phyloP scores from a whole-genome alignment of 441 rosid genomes.

The Mallotus japonicus region DNA sequence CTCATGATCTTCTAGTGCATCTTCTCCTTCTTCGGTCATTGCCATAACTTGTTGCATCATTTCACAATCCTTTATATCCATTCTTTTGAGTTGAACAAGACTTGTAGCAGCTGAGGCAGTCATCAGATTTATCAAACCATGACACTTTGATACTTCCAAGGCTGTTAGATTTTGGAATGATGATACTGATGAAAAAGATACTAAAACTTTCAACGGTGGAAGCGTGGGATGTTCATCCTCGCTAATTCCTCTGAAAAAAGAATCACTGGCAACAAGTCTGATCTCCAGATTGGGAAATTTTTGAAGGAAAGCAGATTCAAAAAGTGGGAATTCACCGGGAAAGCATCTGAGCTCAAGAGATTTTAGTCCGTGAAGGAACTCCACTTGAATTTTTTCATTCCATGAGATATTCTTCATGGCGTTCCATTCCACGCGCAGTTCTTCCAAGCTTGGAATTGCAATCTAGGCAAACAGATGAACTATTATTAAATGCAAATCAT shows the following conservation, averaged over 20 bases:
- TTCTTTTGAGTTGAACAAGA: constrained; percentile 21
- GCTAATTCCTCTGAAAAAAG: constrained; percentile 3
- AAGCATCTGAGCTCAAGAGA: neutral
- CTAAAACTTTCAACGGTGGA: constrained; percentile 11
- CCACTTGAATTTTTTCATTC: constrained; percentile 2
- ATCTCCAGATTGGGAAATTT: constrained; percentile 3
- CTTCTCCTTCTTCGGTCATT: neutral
- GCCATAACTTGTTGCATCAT: constrained; percentile 22
- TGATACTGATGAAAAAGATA: constrained; percentile 16
- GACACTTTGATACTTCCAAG: too few relatives aligned
- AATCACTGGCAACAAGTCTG: constrained; percentile 2
- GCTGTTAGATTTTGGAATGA: too few relatives aligned
- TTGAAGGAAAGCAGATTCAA: constrained; percentile 6
- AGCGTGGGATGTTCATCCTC: neutral
- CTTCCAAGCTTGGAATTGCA: neutral
- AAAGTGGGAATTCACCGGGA: neutral
- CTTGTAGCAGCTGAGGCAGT: neutral
- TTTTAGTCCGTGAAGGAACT: neutral
- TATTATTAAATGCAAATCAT: neutral
- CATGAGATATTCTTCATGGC: neutral
- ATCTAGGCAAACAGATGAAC: neutral
- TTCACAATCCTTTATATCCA: constrained; percentile 25
- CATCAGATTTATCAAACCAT: too few relatives aligned
- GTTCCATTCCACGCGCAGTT: constrained; percentile 5
- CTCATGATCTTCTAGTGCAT: constrained; percentile 6